These are phyloP conservation scores for Picea sitchensis DNA, from an alignment of 75 land plant species.

Conservation along the genomic window DNA sequence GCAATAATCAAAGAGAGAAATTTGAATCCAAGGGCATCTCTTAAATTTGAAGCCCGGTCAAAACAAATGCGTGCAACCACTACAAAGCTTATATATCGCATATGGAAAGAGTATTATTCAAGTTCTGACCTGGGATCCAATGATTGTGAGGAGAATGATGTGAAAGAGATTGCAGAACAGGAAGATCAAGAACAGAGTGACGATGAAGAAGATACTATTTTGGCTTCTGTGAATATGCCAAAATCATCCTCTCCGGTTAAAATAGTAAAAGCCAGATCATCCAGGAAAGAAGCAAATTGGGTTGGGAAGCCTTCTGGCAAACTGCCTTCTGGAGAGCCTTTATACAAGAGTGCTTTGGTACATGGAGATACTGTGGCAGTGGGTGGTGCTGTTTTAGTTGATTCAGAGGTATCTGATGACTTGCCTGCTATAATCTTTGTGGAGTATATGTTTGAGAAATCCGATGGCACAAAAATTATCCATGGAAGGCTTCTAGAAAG, in stretches of 20 bases:
- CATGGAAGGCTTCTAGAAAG: conserved; percentile 71
- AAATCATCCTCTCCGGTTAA: conserved; percentile 8
- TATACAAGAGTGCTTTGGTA: conserved; percentile 50
- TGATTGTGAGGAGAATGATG: conserved; percentile 13
- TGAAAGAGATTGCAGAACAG: conserved; percentile 18
- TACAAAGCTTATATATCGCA: conserved; percentile 75
- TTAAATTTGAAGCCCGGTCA: conserved; percentile 49
- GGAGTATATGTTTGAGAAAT: conserved; percentile 77
- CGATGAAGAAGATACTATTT: conserved; percentile 10
- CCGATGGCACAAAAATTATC: conserved; percentile 47
- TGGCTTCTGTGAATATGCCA: not conserved
- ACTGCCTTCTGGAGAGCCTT: conserved; percentile 27
- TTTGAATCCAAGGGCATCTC: conserved; percentile 80
- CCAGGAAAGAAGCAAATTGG: conserved; percentile 43
- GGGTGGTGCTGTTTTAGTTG: conserved; percentile 61
- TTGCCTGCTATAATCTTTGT: conserved; percentile 48
- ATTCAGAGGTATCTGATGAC: conserved; percentile 32
- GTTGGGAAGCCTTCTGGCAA: conserved; percentile 40
- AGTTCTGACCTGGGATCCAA: conserved; percentile 37
- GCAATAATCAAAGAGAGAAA: conserved; percentile 45
- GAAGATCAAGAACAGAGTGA: conserved; percentile 52
- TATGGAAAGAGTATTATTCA: conserved; percentile 87
- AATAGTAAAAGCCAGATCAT: conserved; percentile 1
- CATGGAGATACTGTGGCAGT: conserved; percentile 37
- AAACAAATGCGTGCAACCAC: conserved; percentile 97